Conservation (phyloP, 139 green algal genomes). For the Diplosphaera chodatii region DNA sequence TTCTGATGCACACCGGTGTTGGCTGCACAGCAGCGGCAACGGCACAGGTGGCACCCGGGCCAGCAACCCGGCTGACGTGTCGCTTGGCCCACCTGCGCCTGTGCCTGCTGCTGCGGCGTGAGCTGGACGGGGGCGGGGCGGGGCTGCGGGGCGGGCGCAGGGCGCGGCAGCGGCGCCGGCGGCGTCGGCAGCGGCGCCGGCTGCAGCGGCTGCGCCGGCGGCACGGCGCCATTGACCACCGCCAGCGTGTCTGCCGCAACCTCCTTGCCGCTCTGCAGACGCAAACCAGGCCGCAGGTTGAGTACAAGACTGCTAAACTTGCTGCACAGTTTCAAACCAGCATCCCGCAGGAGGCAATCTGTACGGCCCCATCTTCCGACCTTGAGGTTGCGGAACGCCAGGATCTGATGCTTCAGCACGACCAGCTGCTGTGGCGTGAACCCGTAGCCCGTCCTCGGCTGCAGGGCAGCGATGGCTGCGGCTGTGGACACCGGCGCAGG, state of each 20-base stretch:
- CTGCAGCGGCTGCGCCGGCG: neutral
- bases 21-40: no score
- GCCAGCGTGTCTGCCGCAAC: slow-evolving; percentile 19
- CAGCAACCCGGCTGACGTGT: no score
- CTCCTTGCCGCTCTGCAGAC: slow-evolving; percentile 6
- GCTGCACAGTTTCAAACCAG: no score
- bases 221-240: neutral
- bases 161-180: neutral
- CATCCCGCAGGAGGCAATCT: neutral
- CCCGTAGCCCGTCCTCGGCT: neutral
- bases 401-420: slow-evolving; percentile 43
- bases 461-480: neutral
- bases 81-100: neutral
- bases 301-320: no score
- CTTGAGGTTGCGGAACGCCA: slow-evolving; percentile 41
- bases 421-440: slow-evolving; percentile 41
- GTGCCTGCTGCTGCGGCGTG: slow-evolving; percentile 5
- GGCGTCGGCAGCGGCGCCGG: neutral
- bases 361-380: neutral
- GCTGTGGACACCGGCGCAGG: no score
- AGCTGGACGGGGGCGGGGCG: neutral
- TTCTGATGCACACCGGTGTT: no score
- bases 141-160: slow-evolving; percentile 4
- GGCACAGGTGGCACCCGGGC: no score
- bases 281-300: no score